Evolutionary conservation across 1,139 yeast species (phyloP), one percentile per base, ranked within the genome.

Genomic region (Taphrina flavorubra): DNA sequence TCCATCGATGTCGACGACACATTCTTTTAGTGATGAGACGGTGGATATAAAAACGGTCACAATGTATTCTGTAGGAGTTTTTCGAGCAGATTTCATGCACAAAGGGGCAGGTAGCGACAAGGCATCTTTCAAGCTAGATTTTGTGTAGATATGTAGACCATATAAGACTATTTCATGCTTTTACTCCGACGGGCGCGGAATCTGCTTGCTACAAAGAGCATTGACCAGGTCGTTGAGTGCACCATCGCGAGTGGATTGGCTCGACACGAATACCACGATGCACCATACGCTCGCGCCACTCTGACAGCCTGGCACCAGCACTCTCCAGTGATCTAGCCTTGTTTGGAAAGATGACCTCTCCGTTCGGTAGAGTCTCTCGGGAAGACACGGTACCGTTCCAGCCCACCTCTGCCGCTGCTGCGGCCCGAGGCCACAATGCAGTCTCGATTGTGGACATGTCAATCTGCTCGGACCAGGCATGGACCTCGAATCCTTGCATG

Each of bases 371-470:
- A 4, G 82, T 84, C 7, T 73, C 68, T 8, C 68, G 49, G 1
- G 71, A 71, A 69, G 79, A 78, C 67, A 76, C 75, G 72, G 82
- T 81, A 1, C 85, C 85, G 69, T 82, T 79, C 86, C 86, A 83
- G 5, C 79, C 74, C 1, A 77, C 74, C 74, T 83, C 86, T 1
- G 83, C 85, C 42, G 82, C 77, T 1, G 85, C 84, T 8, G 84
- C 84, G 7, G 82, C 74, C 65, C 86, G 74, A 0, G 85, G 84
- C 86, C 86, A 83, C 37, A 82, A 71, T 73, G 79, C 81, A n/a
- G 73, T 72, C n/a, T 81, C 80, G 49, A 82, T 74, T 20, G 79
- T 80, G 1, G 76, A 71, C 13, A 78, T 75, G 72, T 83, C 85
- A 6, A 76, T 80, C 72, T 80, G 82, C 72, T 82, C 85, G 0